Percentiles rank a stretch among this genome's conserved stretches.
phyloP scores from a whole-genome alignment of 352 stramenopile species.

The Albugo candida region DNA sequence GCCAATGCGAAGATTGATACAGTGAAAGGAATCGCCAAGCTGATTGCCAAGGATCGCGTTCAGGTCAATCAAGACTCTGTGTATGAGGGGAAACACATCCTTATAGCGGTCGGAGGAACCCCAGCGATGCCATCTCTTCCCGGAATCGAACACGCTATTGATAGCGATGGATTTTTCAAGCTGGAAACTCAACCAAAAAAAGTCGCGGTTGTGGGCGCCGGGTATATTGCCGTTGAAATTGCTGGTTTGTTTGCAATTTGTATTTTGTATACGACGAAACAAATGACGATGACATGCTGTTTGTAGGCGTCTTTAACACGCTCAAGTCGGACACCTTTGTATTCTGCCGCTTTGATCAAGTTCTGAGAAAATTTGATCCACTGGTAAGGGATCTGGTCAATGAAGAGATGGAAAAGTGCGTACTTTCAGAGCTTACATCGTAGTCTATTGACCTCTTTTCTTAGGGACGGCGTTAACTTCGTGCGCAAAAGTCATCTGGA shows the following conservation, averaged over 20 bases:
- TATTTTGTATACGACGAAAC: neutral
- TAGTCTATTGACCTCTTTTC: neutral
- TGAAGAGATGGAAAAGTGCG: conserved; percentile 42
- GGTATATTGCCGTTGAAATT: conserved; percentile 96
- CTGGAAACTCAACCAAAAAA: conserved; percentile 80
- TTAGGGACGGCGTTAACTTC: conserved; percentile 26
- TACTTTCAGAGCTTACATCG: neutral
- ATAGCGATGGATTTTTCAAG: conserved; percentile 94
- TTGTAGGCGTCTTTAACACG: conserved; percentile 75
- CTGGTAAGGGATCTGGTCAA: conserved; percentile 69
- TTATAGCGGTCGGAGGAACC: conserved; percentile 88
- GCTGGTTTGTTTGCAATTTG: conserved; percentile 25
- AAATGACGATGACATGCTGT: neutral
- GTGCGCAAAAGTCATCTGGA: conserved; percentile 28
- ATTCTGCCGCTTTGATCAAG: conserved; percentile 74
- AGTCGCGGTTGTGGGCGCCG: conserved; percentile 87
- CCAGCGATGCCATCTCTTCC: conserved; percentile 70
- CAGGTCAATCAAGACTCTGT: conserved; percentile 36
- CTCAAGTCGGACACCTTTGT: conserved; percentile 84
- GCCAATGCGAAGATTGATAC: conserved; percentile 78
- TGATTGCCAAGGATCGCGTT: conserved; percentile 71
- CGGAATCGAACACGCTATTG: conserved; percentile 86
- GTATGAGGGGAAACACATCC: conserved; percentile 82
- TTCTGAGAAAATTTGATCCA: conserved; percentile 80
- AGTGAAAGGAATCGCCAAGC: conserved; percentile 76